Base-by-base conservation (phyloP, 2,329 filamentous ascomycete species). In the Aphanocladium album region DNA sequence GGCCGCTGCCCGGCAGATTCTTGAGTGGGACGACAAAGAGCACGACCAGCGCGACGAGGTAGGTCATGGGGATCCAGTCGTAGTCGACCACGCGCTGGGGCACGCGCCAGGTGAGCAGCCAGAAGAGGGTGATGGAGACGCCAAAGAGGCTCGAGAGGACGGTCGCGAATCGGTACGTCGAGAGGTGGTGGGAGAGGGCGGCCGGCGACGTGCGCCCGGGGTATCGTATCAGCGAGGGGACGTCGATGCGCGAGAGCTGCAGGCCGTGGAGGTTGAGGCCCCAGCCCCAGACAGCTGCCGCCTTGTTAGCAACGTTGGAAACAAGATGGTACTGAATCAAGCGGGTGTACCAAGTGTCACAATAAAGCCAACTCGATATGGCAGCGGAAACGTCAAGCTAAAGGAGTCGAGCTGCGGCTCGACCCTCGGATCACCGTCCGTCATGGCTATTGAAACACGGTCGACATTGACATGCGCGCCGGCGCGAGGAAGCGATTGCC, bases 201-300 rank as follows among this genome's bases (percentile, higher is more conserved):
- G 87, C 83, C 62, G 86, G 78, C 55, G 87, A 89, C 56, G 86
- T 77, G 66, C 91, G 89, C 46, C 83, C 79, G 43, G 92, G 91
- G 74, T 98, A 98, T 73, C 90, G 88, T 68, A 98, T 91, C 61
- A 98, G 82, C 35, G 86, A 81, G 21, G 91, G 90, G 60, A 96
- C 90, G 74, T 97, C 91, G 77, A 99, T 96, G 72, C 89, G 89
- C 69, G 87, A 80, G 62, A 85, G 76, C 69, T 88, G 82, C 62
- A 98, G 86, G 76, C 91, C 93, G 72, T 97, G 92, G 45, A 98
- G 85, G 77, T 97, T 98, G 67, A 89, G 76, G 66, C 89, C 92
- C 92, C 93, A 99, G 72, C 91, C 92, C 93, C 93, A 98, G 70
- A 96, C 88, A 67, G 91, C 92, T 96, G 66, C 63, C 21, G 50